A percentile compares a stretch with the other conserved stretches of the same genome.
Conservation (phyloP, 768 basidiomycete species). For the Trametes gibbosa region DNA sequence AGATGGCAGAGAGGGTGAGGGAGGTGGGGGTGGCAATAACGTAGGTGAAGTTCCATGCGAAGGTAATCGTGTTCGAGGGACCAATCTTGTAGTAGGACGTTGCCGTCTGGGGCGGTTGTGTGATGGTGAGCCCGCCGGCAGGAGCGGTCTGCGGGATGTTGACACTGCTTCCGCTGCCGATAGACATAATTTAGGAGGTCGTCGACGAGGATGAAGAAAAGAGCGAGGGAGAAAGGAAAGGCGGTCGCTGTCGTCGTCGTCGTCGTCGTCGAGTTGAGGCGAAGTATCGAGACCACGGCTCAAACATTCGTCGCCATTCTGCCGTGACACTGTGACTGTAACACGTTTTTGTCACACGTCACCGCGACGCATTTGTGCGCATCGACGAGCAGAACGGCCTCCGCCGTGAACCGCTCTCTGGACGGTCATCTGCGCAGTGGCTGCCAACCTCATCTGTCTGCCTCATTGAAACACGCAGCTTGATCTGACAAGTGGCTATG, state of each 20-base stretch:
- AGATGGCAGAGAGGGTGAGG: slow-evolving; percentile 79
- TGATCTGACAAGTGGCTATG: background rate
- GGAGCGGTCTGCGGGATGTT: slow-evolving; percentile 51
- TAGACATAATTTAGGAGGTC: slow-evolving; percentile 3
- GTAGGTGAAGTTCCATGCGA: slow-evolving; percentile 87
- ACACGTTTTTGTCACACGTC: background rate
- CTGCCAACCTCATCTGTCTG: background rate
- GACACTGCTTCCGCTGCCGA: slow-evolving; percentile 4
- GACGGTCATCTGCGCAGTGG: too few species aligned
- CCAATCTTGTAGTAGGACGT: slow-evolving; percentile 92
- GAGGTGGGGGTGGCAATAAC: slow-evolving; percentile 67
- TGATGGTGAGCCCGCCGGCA: slow-evolving; percentile 68
- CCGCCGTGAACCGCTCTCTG: too few species aligned
- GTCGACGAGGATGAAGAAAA: background rate
- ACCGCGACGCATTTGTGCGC: background rate
- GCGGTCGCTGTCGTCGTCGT: slow-evolving; percentile 6
- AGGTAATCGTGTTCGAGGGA: slow-evolving; percentile 67
- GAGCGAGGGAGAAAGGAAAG: background rate
- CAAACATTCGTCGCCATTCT: background rate
- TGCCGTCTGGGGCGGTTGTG: slow-evolving; percentile 76
- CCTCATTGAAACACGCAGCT: background rate
- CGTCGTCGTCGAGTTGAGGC: slow-evolving; percentile 1
- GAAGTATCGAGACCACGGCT: background rate
- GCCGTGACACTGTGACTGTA: background rate
- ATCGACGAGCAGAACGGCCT: too few species aligned